A percentile compares a stretch with the other conserved stretches of the same genome.
Evolutionary conservation across 306 rosid species (phyloP).

Genomic region (Castanea mollissima): DNA sequence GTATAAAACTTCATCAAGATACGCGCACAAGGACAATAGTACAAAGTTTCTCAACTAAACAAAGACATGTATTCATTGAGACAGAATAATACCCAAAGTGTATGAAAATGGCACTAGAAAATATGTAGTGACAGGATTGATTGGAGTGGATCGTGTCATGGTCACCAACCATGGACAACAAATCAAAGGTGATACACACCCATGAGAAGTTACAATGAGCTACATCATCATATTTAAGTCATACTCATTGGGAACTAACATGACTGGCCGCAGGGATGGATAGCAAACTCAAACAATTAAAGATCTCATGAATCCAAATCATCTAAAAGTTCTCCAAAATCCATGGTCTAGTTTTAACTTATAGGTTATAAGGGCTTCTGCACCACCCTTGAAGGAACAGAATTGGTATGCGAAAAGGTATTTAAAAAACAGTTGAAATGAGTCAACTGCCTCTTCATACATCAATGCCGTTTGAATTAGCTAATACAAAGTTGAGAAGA

Average conservation of each 20-base stretch:
- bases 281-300: background rate
- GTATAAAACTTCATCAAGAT: constrained; percentile 24
- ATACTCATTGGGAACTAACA: background rate
- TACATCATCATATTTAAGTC: background rate
- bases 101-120: background rate
- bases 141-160: background rate
- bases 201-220: background rate
- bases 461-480: background rate
- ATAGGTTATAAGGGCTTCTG: background rate
- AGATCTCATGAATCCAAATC: background rate
- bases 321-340: background rate
- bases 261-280: background rate
- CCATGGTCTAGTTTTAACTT: background rate
- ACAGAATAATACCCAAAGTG: background rate
- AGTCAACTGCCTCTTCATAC: background rate
- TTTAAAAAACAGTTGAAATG: background rate
- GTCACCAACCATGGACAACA: background rate
- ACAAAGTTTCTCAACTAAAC: background rate
- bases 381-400: background rate
- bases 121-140: background rate
- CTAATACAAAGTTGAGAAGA: background rate
- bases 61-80: background rate
- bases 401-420: background rate
- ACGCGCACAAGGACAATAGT: background rate
- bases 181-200: background rate